Conservation (phyloP, 768 basidiomycete species). For the Russula olivacea region DNA sequence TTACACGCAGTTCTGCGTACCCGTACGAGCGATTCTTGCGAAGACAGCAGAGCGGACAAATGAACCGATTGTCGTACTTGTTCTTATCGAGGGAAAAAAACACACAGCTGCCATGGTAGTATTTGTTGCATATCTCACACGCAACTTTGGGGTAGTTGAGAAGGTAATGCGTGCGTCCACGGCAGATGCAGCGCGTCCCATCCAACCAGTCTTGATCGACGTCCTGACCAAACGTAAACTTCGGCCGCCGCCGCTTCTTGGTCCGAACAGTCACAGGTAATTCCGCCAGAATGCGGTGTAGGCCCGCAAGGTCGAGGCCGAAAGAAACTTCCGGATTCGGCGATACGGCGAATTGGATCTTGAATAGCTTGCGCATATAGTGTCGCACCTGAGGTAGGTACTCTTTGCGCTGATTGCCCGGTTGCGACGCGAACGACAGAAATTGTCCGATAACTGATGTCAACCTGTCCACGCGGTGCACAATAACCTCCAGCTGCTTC, state of each 20-base stretch:
- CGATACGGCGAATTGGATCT: conserved; percentile 84
- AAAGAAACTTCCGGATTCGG: conserved; percentile 76
- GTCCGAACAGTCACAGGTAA: conserved; percentile 46
- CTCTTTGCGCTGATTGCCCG: conserved; percentile 65
- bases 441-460: conserved; percentile 75
- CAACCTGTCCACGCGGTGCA: conserved; percentile 72
- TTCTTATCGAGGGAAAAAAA: conserved; percentile 53
- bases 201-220: conserved; percentile 67
- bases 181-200: conserved; percentile 74
- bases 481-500: conserved; percentile 73
- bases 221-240: conserved; percentile 73
- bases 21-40: conserved; percentile 66
- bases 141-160: conserved; percentile 56
- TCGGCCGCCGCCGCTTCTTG: conserved; percentile 55
- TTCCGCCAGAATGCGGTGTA: conserved; percentile 75
- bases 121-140: conserved; percentile 59
- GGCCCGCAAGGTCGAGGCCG: conserved; percentile 73
- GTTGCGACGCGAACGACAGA: conserved; percentile 61
- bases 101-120: conserved; percentile 72
- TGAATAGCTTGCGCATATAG: conserved; percentile 86
- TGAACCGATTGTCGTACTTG: conserved; percentile 39
- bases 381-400: conserved; percentile 81
- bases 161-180: conserved; percentile 58
- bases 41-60: conserved; percentile 73
- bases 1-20: conserved; percentile 72